phyloP scores from a whole-genome alignment of 2,329 filamentous ascomycete genomes.

The Ophiostoma tasmaniense region DNA sequence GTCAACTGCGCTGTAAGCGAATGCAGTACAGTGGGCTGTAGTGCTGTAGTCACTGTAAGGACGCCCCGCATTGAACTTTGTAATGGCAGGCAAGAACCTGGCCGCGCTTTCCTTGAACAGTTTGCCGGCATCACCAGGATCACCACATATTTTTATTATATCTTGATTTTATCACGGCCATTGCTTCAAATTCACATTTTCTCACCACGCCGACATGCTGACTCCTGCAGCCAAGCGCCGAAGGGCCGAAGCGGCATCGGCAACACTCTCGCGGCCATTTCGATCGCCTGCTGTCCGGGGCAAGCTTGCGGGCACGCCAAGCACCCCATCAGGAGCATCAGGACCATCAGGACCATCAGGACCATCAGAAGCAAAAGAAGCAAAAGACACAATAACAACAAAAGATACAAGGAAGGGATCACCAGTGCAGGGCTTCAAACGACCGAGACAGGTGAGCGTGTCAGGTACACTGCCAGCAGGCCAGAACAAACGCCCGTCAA shows the following conservation, averaged over 20 bases:
- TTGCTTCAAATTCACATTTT: background rate
- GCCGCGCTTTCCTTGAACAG: background rate
- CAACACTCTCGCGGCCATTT: constrained; percentile 61
- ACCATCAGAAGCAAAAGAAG: background rate
- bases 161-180: background rate
- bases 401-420: background rate
- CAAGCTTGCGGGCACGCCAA: background rate
- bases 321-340: background rate
- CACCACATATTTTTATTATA: background rate
- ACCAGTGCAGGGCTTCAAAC: background rate
- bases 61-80: background rate
- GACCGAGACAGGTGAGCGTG: background rate
- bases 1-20: too few relatives aligned
- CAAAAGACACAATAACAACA: background rate
- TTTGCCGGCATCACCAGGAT: background rate
- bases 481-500: background rate
- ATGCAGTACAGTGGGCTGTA: background rate
- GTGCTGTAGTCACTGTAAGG: background rate
- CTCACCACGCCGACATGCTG: constrained; percentile 9
- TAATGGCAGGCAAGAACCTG: background rate
- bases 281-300: constrained; percentile 48
- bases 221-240: constrained; percentile 39
- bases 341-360: too few relatives aligned
- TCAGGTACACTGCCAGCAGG: background rate
- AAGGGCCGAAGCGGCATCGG: constrained; percentile 49